Evolutionary conservation across 2,329 filamentous ascomycete genomes (phyloP), one percentile per base, ranked within the genome.

Genomic region (Myriosclerotinia scirpicola): DNA sequence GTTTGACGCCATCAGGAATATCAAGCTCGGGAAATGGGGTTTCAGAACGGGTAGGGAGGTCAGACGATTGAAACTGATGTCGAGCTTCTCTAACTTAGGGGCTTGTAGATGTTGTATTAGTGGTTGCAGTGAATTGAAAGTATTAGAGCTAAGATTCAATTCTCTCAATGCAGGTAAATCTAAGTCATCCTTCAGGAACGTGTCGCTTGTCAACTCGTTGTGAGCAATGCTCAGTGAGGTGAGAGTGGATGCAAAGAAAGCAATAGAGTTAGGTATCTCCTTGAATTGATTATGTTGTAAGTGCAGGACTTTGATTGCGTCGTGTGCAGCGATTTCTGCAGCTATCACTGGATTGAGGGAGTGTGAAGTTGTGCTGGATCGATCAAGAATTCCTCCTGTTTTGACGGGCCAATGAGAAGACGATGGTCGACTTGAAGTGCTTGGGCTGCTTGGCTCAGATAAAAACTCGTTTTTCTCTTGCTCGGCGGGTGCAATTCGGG

Each of bases 51-150:
- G 91, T 0, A 97, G 81, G 0, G 84, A 83, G 0, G 87, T 84
- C 40, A 98, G 79, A n/a, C 90, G 87, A 76, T 98, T 98, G 70
- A 90, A 85, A 34, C 90, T 92, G 9, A 96, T 82, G 74, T 98
- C 91, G 1, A 97, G 82, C 71, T 90, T 90, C 64, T 89, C 86
- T 8, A 98, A 83, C 8, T 80, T 81, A 0, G 93, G 92, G 0
- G 93, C 92, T n/a, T 84, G 82, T 6, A 98, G 83, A 70, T 87
- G 81, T 6, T 81, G 78, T 3, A 86, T 83, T 20, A 98, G 79
- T 0, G 89, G 86, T 1, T 84, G 82, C 12, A 97, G 79, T 3
- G 87, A 87, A 0, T 85, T 87, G 68, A 97, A 86, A 55, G 88
- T 88, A 75, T 95, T 94, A 34, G 85, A 85, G 54, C 86, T 82